Evolutionary conservation across 805 yeast species (phyloP), one percentile per base, ranked within the genome.

Genomic region (Sugiyamaella floridensis): DNA sequence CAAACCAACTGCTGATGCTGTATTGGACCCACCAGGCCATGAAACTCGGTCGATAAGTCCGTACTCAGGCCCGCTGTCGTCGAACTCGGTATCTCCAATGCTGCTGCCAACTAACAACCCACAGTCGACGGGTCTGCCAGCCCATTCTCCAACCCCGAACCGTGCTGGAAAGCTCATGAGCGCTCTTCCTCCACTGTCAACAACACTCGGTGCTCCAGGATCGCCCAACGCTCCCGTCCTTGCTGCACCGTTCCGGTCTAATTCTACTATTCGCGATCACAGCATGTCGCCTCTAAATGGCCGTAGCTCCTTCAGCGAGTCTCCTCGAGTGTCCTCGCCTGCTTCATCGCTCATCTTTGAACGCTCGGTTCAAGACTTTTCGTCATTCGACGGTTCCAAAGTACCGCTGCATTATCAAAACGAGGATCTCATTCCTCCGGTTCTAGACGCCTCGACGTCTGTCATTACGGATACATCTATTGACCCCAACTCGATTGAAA

Each of bases 361-460:
- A 59, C 73, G 88, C 52, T 74, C 78, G 47, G 88, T 83, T 8
- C 85, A 83, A 63, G 86, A 82, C 56, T 80, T 80, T 5, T 55
- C 52, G 45, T 52, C 60, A 14, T 40, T 45, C 19, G 61, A 50
- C 40, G 50, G 53, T 22, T 40, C 47, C 20, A 66, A 63, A 28
- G 53, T 70, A 44, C 71, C 75, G 34, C 66, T 68, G 4, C 74
- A 69, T 60, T 69, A 74, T 68, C 71, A 73, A 14, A 60, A 69
- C 40, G 86, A 87, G 66, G 86, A 89, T 67, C 79, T 69, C 59
- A 86, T 88, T 18, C 86, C 95, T 1, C 90, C 96, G 0, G 87
- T 87, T 6, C 72, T 88, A 59, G 95, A 87, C 61, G 88, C 95
- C 8, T 79, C 93, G 4, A 76, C 82, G 16, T 80, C 84, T 55